Base-by-base conservation (phyloP, 129 eudicot species). In the Smallanthus sonchifolius region DNA sequence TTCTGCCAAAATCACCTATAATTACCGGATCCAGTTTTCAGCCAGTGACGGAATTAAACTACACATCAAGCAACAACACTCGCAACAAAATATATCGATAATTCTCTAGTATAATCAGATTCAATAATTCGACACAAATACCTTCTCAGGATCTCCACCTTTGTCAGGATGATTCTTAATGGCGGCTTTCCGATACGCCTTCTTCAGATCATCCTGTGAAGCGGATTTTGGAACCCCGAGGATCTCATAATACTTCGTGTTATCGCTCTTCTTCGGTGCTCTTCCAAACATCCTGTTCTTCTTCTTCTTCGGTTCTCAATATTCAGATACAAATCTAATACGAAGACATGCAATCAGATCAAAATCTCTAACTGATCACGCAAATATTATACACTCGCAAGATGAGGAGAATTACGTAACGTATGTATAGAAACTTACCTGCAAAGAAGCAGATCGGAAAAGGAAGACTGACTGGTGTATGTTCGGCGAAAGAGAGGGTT, bases 61-160 rank as follows among this genome's bases (percentile, higher is more conserved):
- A 47, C 17, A 47, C 16, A 47, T 49, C 20, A 49, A 49, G 19
- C 54, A 55, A 55, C 35, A 19, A 57, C n/a, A 28, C 38, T 28
- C 64, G 3, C 65, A 59, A 4, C 7, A 59, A 52, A 3, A 2
- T n/a, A 56, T 0, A 20, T 7, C 35, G 6, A 30, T 4, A 9
- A 32, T 10, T 10, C 38, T 13, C 65, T 4, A 59, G 4, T 7
- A 59, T 4, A 59, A 30, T 56, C 65, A 59, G 1, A 24, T 4
- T 14, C 14, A 2, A 15, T 4, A n/a, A 1, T 15, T 15, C 55
- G 0, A 19, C n/a, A 28, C 39, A 11, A 10, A 24, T 16, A 89
- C 96, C 92, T 90, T 90, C 81, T 90, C 96, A 28, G 96, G 92
- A 51, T 90, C 96, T 65, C 95, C 95, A 16, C 97, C 90, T 75